Conservation (phyloP, 495 filamentous ascomycete species). For the Penicillium cosmopolitanum region DNA sequence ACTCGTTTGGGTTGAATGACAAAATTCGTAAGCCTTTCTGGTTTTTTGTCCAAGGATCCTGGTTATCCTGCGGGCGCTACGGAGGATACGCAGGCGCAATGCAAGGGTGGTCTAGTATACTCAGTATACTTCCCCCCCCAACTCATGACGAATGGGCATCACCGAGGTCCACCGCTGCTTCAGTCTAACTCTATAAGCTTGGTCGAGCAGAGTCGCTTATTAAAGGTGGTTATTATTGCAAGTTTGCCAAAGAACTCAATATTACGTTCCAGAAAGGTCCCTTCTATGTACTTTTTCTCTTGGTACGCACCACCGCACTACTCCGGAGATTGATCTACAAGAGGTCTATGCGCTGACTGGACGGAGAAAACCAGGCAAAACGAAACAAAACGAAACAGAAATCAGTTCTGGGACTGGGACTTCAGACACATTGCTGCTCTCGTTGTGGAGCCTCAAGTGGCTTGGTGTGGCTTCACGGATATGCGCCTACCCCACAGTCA, state of each 20-base stretch:
- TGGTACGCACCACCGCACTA: too few relatives aligned
- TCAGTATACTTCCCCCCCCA: background rate
- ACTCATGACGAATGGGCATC: background rate
- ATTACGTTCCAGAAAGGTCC: too few relatives aligned
- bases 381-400: background rate
- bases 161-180: too few relatives aligned
- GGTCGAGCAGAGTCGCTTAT: too few relatives aligned
- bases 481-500: constrained; percentile 4
- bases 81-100: constrained; percentile 4
- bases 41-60: background rate
- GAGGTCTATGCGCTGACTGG: background rate
- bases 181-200: too few relatives aligned
- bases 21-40: too few relatives aligned
- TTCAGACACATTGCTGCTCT: background rate
- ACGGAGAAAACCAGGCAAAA: background rate
- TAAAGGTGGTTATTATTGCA: too few relatives aligned
- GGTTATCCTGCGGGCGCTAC: constrained; percentile 13
- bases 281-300: too few relatives aligned
- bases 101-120: constrained; percentile 18
- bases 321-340: too few relatives aligned
- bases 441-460: background rate
- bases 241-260: too few relatives aligned
- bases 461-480: constrained; percentile 4
- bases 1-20: too few relatives aligned
- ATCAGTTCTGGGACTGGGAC: background rate